These are phyloP conservation scores for Pachyrhizus erosus DNA, from an alignment of 306 rosid genomes.

Conservation along the genomic window DNA sequence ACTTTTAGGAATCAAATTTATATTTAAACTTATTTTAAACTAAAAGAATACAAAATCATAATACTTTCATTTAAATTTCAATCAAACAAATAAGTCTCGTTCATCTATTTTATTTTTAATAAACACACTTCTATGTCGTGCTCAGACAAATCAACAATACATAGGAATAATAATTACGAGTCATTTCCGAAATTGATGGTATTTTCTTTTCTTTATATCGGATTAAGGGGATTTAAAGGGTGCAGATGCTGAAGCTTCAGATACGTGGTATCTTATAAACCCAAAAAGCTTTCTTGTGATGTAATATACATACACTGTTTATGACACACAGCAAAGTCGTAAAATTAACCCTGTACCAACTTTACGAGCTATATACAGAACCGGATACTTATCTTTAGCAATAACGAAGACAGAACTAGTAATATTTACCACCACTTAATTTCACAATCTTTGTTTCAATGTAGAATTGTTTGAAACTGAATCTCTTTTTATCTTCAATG, in stretches of 20 bases:
- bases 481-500: constrained; percentile 29
- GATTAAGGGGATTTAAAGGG: not conserved
- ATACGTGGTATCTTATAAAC: not conserved
- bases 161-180: not conserved
- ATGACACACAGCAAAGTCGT: constrained; percentile 19
- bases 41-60: not conserved
- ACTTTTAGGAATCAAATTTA: too few relatives aligned
- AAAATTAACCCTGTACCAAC: constrained; percentile 12
- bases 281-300: constrained; percentile 1
- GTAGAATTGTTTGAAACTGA: constrained; percentile 9
- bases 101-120: not conserved
- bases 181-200: not conserved
- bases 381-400: constrained; percentile 24
- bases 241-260: constrained; percentile 30
- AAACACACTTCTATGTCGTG: not conserved
- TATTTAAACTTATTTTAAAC: too few relatives aligned
- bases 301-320: not conserved
- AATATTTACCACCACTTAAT: constrained; percentile 40
- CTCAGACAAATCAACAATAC: not conserved
- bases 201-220: not conserved
- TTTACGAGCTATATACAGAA: constrained; percentile 46
- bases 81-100: not conserved
- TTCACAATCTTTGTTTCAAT: constrained; percentile 25
- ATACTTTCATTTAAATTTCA: not conserved
- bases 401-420: constrained; percentile 14